A percentile compares a stretch with the other conserved stretches of the same genome.
Evolutionary conservation across 345 rosid species (phyloP).

Genomic region (Citrus inodora): DNA sequence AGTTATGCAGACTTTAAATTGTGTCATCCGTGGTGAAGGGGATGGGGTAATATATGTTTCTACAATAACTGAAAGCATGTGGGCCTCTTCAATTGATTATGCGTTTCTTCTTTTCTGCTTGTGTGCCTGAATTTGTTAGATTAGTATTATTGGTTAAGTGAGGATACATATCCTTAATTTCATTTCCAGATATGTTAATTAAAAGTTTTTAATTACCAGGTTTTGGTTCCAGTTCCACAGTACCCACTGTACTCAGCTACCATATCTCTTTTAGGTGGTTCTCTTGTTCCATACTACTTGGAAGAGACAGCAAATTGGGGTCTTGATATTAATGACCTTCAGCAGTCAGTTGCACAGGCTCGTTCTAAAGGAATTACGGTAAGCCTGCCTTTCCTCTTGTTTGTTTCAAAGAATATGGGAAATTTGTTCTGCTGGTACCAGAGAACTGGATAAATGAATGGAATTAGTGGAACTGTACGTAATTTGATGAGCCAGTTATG

Average conservation of each 20-base stretch:
- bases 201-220: slow-evolving; percentile 32
- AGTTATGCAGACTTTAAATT: slow-evolving; percentile 91
- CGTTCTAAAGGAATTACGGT: slow-evolving; percentile 83
- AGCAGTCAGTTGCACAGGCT: slow-evolving; percentile 71
- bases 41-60: slow-evolving; percentile 71
- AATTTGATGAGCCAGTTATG: neutral
- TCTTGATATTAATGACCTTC: slow-evolving; percentile 78
- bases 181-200: slow-evolving; percentile 5
- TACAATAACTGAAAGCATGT: neutral
- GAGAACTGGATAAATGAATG: slow-evolving; percentile 9
- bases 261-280: slow-evolving; percentile 80
- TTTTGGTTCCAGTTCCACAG: slow-evolving; percentile 97
- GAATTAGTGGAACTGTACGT: neutral
- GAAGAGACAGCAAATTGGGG: slow-evolving; percentile 99
- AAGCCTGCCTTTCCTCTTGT: slow-evolving; percentile 30
- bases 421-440: neutral
- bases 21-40: slow-evolving; percentile 74
- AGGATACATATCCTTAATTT: neutral
- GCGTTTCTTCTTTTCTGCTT: neutral
- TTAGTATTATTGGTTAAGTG: neutral
- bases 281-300: slow-evolving; percentile 89
- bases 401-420: slow-evolving; percentile 9
- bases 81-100: neutral
- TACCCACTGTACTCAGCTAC: slow-evolving; percentile 98
- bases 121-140: neutral